A percentile compares a stretch with the other conserved stretches of the same genome.
These are phyloP conservation scores for Russula sp. DNA, from an alignment of 768 basidiomycete genomes.

Conservation along the genomic window DNA sequence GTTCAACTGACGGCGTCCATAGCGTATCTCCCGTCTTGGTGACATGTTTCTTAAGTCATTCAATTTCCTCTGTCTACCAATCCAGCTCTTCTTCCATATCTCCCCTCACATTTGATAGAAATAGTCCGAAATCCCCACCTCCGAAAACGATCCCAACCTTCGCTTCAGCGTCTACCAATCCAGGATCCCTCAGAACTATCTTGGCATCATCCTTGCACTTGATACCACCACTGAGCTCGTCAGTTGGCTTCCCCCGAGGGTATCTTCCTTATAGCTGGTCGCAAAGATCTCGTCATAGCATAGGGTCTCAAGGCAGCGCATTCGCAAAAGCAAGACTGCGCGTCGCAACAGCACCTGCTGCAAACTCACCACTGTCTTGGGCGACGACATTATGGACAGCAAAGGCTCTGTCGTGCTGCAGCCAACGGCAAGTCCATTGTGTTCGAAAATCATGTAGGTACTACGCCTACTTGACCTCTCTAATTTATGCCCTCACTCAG, in stretches of 20 bases:
- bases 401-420: conserved; percentile 31
- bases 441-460: conserved; percentile 73
- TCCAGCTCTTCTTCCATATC: conserved; percentile 55
- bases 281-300: conserved; percentile 82
- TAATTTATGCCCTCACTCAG: not conserved
- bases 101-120: conserved; percentile 61
- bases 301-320: conserved; percentile 70
- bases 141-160: conserved; percentile 1
- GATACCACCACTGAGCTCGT: conserved; percentile 74
- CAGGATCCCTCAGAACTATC: conserved; percentile 51
- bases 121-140: conserved; percentile 50
- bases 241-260: conserved; percentile 67
- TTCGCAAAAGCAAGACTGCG: conserved; percentile 28
- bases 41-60: conserved; percentile 84
- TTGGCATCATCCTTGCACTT: conserved; percentile 81
- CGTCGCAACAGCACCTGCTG: conserved; percentile 42
- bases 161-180: not conserved
- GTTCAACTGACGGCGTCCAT: not conserved
- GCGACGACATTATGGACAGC: conserved; percentile 45
- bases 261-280: conserved; percentile 82
- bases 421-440: conserved; percentile 36
- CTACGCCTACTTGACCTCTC: conserved; percentile 33
- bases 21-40: conserved; percentile 39
- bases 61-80: conserved; percentile 54
- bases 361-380: conserved; percentile 85